Percentiles rank a stretch among this genome's conserved stretches.
Evolutionary conservation across 139 green algal genomes (phyloP).

Genomic region (Chlorella sp.): DNA sequence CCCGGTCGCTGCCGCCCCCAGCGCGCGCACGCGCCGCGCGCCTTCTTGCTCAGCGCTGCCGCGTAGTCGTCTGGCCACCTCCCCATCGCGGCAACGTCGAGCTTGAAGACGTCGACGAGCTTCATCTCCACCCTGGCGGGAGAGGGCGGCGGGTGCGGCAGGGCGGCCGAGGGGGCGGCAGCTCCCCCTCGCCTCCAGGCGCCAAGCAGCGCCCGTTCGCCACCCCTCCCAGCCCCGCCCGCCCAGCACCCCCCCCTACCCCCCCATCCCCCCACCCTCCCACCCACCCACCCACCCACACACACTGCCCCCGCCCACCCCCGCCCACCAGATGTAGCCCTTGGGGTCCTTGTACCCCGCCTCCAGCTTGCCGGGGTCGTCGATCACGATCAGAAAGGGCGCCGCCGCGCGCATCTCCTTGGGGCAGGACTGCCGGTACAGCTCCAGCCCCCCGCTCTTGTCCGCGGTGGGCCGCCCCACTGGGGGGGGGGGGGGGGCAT

Average conservation of each 20-base stretch:
- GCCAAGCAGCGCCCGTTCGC: not conserved
- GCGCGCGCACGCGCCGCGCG: too few relatives aligned
- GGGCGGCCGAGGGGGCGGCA: not conserved
- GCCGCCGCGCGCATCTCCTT: conserved; percentile 27
- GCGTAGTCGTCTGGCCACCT: conserved; percentile 40
- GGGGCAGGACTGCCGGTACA: conserved; percentile 19
- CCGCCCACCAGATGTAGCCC: conserved; percentile 28
- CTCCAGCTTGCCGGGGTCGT: conserved; percentile 16
- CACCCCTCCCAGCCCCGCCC: not conserved
- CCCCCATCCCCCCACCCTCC: not conserved
- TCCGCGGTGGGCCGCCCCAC: conserved; percentile 15
- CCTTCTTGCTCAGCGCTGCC: conserved; percentile 33
- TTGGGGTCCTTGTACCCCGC: conserved; percentile 29
- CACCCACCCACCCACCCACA: too few relatives aligned
- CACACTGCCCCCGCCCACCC: too few relatives aligned
- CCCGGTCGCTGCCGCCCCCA: too few relatives aligned
- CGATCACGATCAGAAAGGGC: conserved; percentile 41
- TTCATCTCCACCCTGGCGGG: conserved; percentile 30
- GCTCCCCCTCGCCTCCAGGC: not conserved
- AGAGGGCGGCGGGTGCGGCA: not conserved
- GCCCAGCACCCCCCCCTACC: not conserved
- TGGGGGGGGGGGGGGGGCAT: too few relatives aligned
- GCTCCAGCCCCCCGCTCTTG: conserved; percentile 16
- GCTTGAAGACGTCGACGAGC: conserved; percentile 42
- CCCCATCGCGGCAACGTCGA: conserved; percentile 40